Evolutionary conservation across 352 stramenopile genomes (phyloP).

Genomic region (Chrysophaeum taylorii): DNA sequence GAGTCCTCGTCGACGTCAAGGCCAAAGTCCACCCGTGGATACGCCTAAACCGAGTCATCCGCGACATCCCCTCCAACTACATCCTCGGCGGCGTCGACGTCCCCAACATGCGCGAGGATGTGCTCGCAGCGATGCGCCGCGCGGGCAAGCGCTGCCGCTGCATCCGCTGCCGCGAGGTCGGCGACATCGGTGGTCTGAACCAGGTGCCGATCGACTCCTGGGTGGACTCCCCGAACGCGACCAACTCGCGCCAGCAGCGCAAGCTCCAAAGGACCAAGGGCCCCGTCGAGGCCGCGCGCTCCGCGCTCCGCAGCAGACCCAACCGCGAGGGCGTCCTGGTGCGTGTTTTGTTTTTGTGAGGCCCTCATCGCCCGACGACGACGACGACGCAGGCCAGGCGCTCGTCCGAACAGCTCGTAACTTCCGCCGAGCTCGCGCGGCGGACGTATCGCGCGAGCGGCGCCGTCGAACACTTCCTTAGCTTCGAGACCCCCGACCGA

Average conservation of each 20-base stretch:
- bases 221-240: background rate
- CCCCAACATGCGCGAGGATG: constrained; percentile 67
- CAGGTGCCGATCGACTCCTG: background rate
- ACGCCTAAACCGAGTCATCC: constrained; percentile 78
- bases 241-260: background rate
- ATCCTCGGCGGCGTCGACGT: constrained; percentile 79
- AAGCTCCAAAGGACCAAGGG: background rate
- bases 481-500: constrained; percentile 71
- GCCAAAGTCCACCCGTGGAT: constrained; percentile 81
- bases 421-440: background rate
- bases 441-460: constrained; percentile 62
- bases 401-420: background rate
- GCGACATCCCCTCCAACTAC: constrained; percentile 82
- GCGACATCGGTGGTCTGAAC: constrained; percentile 61
- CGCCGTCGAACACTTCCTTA: constrained; percentile 76
- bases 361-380: too few relatives aligned
- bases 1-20: constrained; percentile 75
- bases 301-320: too few relatives aligned
- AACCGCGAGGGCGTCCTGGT: constrained; percentile 8
- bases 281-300: too few relatives aligned
- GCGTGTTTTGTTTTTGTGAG: constrained; percentile 59
- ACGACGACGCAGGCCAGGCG: background rate
- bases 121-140: constrained; percentile 52
- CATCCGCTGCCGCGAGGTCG: constrained; percentile 78
- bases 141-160: constrained; percentile 61